phyloP scores from a whole-genome alignment of 306 rosid genomes.

The Casuarina cunninghamiana region DNA sequence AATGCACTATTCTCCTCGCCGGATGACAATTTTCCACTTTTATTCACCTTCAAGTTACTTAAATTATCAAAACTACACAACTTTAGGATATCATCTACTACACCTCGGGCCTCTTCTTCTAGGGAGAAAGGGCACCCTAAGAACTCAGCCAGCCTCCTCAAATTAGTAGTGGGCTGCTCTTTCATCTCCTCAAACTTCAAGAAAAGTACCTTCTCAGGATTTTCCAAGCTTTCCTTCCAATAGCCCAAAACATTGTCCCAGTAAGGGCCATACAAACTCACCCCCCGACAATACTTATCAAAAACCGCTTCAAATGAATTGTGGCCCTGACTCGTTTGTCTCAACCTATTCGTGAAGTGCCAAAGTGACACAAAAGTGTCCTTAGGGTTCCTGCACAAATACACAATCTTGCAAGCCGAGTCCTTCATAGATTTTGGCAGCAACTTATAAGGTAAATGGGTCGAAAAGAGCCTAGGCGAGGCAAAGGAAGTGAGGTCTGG shows the following conservation, averaged over 20 bases:
- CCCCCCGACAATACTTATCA: constrained; percentile 30
- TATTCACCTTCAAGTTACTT: constrained; percentile 40
- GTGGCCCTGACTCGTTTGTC: neutral
- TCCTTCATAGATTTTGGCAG: constrained; percentile 12
- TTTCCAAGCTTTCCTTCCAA: constrained; percentile 31
- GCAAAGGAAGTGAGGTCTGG: constrained; percentile 17
- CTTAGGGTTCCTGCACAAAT: constrained; percentile 41
- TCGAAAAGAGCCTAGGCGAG: constrained; percentile 20
- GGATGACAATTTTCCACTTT: constrained; percentile 17
- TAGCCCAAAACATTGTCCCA: constrained; percentile 34
- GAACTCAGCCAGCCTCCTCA: constrained; percentile 34
- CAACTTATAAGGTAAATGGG: neutral
- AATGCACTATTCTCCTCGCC: constrained; percentile 23
- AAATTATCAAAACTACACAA: constrained; percentile 40
- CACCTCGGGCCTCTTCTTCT: constrained; percentile 31
- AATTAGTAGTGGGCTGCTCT: constrained; percentile 1
- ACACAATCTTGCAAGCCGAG: constrained; percentile 34
- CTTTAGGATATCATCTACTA: constrained; percentile 21
- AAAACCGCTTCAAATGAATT: constrained; percentile 23
- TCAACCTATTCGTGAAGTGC: constrained; percentile 38
- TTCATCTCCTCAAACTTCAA: constrained; percentile 35
- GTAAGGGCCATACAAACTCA: constrained; percentile 22
- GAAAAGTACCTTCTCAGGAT: constrained; percentile 18
- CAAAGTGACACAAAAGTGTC: constrained; percentile 36
- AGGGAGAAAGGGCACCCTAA: constrained; percentile 33